Base-by-base conservation (phyloP, 495 filamentous ascomycete genomes). In the Aspergillus coremiiformis region DNA sequence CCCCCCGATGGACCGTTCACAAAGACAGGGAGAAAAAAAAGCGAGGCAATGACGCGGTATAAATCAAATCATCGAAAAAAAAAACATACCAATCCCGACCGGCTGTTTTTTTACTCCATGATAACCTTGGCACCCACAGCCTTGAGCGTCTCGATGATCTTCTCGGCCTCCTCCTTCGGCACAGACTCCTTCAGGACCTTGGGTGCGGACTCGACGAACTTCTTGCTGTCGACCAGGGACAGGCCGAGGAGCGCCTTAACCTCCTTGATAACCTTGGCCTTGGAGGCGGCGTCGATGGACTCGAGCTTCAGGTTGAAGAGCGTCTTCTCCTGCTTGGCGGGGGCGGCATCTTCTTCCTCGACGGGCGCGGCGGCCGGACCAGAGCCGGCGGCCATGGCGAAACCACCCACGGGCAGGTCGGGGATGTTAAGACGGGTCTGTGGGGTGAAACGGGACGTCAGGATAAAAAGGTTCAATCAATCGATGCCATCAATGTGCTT, bases 221-320 rank as follows among this genome's bases (percentile, higher is more conserved):
- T 99, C 85, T 99, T 99, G 74, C 90, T 95, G 72, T 99, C 93
- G 60, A 99, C 93, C 72, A 99, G 79, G 66, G 88, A 94, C 69
- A 99, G 71, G 4, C 94, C 93, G 47, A 99, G 78, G 80, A 99
- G 79, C 60, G 79, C 81, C 83, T 99, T 99, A 72, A 99, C 84
- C 78, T 99, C 93, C 81, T 99, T 99, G 76, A 99, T 99, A 52
- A 99, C 75, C 83, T 99, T 99, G 49, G 94, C 89, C 77, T 99
- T 99, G 51, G 93, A 75, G 12, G 65, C 77, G 24, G 91, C 80
- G 33, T 96, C 93, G 72, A 96, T 90, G 12, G 84, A 84, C 67
- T 85, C 78, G 30, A 99, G 84, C 69, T 95, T 96, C 49, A 99
- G 65, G 70, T 84, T 95, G 82, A 99, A 99, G 19, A 97, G 84